Percentiles rank a stretch among this genome's conserved stretches.
These are phyloP conservation scores for Litsea cubeba DNA, from an alignment of 164 flowering plant genomes.

Conservation along the genomic window DNA sequence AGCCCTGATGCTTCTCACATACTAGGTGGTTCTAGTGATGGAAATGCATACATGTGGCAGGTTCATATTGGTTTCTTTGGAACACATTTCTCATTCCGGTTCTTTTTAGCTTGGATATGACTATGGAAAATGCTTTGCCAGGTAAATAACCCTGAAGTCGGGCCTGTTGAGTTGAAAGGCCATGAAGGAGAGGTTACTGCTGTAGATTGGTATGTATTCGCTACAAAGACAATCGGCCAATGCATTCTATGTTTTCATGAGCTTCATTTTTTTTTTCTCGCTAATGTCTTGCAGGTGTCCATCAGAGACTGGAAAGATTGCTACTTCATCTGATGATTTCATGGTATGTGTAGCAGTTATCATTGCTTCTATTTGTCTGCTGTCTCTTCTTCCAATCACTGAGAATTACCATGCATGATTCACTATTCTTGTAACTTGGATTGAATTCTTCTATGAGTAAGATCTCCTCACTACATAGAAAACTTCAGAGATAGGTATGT, in stretches of 20 bases:
- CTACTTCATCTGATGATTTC: slow-evolving; percentile 84
- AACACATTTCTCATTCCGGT: background rate
- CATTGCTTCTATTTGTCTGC: background rate
- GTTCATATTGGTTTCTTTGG: slow-evolving; percentile 22
- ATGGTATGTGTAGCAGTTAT: slow-evolving; percentile 41
- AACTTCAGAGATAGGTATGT: too few species aligned
- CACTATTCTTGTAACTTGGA: too few species aligned
- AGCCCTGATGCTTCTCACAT: slow-evolving; percentile 86
- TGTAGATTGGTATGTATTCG: slow-evolving; percentile 63
- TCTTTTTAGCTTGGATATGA: background rate
- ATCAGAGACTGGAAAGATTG: slow-evolving; percentile 69
- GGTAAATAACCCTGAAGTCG: slow-evolving; percentile 64
- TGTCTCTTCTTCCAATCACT: background rate
- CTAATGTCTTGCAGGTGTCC: slow-evolving; percentile 49
- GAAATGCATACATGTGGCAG: slow-evolving; percentile 91
- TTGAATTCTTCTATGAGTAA: too few species aligned
- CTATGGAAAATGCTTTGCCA: slow-evolving; percentile 19
- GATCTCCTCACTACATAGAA: too few species aligned
- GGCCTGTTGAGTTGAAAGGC: slow-evolving; percentile 54
- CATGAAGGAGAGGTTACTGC: slow-evolving; percentile 93
- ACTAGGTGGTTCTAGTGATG: slow-evolving; percentile 92
- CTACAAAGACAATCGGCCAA: background rate
- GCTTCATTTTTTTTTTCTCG: background rate
- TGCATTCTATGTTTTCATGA: background rate
- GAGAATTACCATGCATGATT: background rate